Evolutionary conservation across 2,329 filamentous ascomycete genomes (phyloP), one percentile per base, ranked within the genome.

Genomic region (Ascochyta fabae): DNA sequence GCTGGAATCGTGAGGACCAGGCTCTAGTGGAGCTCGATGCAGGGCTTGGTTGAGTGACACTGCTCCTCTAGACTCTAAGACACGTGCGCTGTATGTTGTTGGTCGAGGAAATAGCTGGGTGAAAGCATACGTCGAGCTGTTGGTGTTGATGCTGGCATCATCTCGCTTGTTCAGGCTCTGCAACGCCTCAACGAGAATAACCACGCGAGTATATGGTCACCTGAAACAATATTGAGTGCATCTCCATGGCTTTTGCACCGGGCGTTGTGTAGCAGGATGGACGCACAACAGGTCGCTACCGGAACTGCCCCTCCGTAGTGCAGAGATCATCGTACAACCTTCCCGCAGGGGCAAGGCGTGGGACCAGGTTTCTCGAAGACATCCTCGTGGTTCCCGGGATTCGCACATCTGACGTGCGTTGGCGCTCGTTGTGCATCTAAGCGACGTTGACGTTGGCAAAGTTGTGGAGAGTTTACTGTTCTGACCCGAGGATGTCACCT

Each of bases 201-300:
- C 26, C n/a, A 23, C 41, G n/a, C 36, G 23, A 23, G 31, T 27
- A 9, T 9, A 38, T 38, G 24, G 24, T 40, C 26, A 41, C 42
- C 53, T 50, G 36, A 50, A 56, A 46, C 42, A 42, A 47, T 38
- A 41, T 27, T 24, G 9, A 35, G 36, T 43, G 53, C 47, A 16
- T 50, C 19, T 24, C 6, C 15, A 31, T 33, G 22, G 31, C 38
- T 33, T 46, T 24, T 46, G 23, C 29, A 29, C 53, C 52, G 53
- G 47, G 47, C 47, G 24, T 43, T n/a, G 47, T 50, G 47, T 56
- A 50, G 53, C 53, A 56, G 47, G 9, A 55, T 26, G 41, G 42
- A 22, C 7, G 26, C 47, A 56, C 53, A 10, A 24, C 53, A 56
- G 42, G 31, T 56, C 53, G 53, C 53, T 56, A 50, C 53, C 47